phyloP scores from a whole-genome alignment of 1,139 yeast species.

The Kurtzmaniella quercitrusa region DNA sequence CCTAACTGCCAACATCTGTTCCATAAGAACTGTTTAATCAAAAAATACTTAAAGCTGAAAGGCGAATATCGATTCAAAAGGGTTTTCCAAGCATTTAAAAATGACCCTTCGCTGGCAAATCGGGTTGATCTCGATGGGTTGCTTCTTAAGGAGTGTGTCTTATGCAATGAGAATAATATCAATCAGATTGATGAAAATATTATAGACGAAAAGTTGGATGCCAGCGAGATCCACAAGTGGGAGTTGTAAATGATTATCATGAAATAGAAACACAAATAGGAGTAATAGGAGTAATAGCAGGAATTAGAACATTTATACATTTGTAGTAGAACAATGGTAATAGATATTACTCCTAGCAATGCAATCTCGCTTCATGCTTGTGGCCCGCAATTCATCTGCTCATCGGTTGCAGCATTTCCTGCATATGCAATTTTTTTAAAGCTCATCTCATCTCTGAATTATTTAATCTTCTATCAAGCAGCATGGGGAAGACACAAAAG shows the following conservation, averaged over 20 bases:
- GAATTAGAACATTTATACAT: background rate
- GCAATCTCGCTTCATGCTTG: too few relatives aligned
- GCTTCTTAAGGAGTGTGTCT: slow-evolving; percentile 63
- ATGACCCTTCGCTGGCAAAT: slow-evolving; percentile 25
- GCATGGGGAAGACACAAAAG: slow-evolving; percentile 91
- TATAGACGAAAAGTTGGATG: slow-evolving; percentile 20
- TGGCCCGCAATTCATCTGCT: too few relatives aligned
- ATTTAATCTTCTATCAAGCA: slow-evolving; percentile 2
- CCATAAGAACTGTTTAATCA: slow-evolving; percentile 82
- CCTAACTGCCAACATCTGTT: slow-evolving; percentile 85
- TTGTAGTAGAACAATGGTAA: too few relatives aligned
- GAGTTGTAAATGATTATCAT: slow-evolving; percentile 8
- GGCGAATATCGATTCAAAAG: slow-evolving; percentile 68
- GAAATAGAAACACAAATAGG: too few relatives aligned
- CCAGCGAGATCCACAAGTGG: slow-evolving; percentile 24
- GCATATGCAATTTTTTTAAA: background rate
- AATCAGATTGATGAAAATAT: slow-evolving; percentile 58
- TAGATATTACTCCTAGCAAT: too few relatives aligned
- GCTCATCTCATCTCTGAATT: slow-evolving; percentile 7
- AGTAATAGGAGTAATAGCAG: too few relatives aligned
- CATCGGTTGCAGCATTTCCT: background rate
- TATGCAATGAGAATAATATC: slow-evolving; percentile 77
- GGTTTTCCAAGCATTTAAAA: slow-evolving; percentile 53
- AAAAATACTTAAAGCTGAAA: slow-evolving; percentile 50
- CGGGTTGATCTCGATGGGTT: slow-evolving; percentile 53